Evolutionary conservation across 2,329 filamentous ascomycete species (phyloP), one percentile per base, ranked within the genome.

Genomic region (Zymoseptoria passerinii): DNA sequence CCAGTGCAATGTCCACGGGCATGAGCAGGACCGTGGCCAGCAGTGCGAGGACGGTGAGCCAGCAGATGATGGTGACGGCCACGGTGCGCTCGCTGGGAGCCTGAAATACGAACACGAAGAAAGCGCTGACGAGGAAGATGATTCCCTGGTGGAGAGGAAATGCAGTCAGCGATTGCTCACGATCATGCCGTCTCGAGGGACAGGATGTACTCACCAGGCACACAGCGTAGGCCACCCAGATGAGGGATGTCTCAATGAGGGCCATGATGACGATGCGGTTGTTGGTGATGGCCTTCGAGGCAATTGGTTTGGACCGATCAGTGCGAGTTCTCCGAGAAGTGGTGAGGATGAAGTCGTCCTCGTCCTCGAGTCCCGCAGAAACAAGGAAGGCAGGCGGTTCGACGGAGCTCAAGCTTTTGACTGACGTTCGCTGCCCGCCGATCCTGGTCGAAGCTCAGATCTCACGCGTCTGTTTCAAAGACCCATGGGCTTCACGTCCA

Each of bases 1-100:
- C 88, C 66, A 99, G 83, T 9, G 94, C 94, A 66, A 97, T 90
- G 73, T 99, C 94, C 73, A 97, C 92, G 23, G 94, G 94, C 28
- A 96, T 84, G 20, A 99, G 83, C 35, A 99, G 83, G 28, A 96
- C 86, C 1, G 94, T 99, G 13, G 94, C 94, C 56, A 99, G 84
- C 28, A 99, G 83, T 8, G 89, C 83, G 8, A 92, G 91, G 51
- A 96, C 81, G 57, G 91, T 94, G 74, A 96, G 77, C 66, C 95
- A 91, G 72, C 90, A 90, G 67, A 96, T 88, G 55, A 85, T 80
- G 60, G 87, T 95, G 61, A 97, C 90, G 53, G 88, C 80, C 48
- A 84, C 82, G 20, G 90, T 94, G 62, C 94, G 86, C 58, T 97
- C 92, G 67, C 89, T 85, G 35, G 92, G 89, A 9, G 88, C 86